These are phyloP conservation scores for Phytopythium litorale DNA, from an alignment of 352 stramenopile genomes.

Conservation along the genomic window DNA sequence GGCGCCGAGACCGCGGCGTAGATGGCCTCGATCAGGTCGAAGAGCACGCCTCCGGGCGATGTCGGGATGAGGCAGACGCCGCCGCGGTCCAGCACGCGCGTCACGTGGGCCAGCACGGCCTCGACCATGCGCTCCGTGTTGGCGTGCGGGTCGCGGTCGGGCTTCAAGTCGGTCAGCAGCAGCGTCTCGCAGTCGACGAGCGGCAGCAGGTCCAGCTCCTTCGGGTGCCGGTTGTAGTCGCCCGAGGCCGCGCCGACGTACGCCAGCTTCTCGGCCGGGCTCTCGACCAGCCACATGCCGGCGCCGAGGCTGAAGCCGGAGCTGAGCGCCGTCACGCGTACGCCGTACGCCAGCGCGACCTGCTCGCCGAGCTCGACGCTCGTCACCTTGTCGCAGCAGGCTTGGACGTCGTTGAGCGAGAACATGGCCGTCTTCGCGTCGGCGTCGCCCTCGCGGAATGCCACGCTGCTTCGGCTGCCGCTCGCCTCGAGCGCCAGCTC, in stretches of 20 bases:
- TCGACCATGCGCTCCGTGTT: constrained; percentile 76
- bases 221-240: constrained; percentile 82
- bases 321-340: constrained; percentile 70
- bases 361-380: constrained; percentile 65
- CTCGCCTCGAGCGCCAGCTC: constrained; percentile 36
- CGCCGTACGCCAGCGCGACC: constrained; percentile 52
- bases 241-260: constrained; percentile 75
- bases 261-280: constrained; percentile 58
- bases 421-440: constrained; percentile 19
- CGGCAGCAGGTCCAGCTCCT: constrained; percentile 72
- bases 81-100: constrained; percentile 52
- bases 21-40: constrained; percentile 76
- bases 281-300: constrained; percentile 70
- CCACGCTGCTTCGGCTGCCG: neutral
- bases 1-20: constrained; percentile 38
- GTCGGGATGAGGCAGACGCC: constrained; percentile 70
- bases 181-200: constrained; percentile 78
- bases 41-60: constrained; percentile 55
- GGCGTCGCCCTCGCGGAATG: constrained; percentile 19
- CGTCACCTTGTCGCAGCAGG: constrained; percentile 37
- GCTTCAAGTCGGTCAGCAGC: constrained; percentile 73
- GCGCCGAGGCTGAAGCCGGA: constrained; percentile 71
- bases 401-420: constrained; percentile 41
- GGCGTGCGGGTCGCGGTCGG: constrained; percentile 61
- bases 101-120: constrained; percentile 51